Evolutionary conservation across 768 basidiomycete genomes (phyloP), one percentile per base, ranked within the genome.

Genomic region (Amanita exitialis): DNA sequence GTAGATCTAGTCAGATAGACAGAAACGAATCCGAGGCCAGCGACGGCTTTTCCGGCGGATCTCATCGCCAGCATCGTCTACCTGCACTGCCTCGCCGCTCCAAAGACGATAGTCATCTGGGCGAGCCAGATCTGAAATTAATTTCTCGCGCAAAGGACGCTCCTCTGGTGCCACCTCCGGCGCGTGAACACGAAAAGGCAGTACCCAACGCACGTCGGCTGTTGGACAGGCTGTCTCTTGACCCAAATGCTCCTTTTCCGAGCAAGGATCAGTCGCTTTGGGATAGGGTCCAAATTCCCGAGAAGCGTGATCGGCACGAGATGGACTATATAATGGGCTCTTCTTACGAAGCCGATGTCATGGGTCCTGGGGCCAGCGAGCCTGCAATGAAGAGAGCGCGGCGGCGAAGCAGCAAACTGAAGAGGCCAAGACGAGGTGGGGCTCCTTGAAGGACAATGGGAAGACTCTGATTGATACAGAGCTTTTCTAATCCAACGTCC

Each of bases 271-370:
- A 20, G 35, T 34, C 52, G 20, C 37, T 47, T 23, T 44, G 66
- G 23, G 71, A 72, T 38, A 59, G 72, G 47, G 63, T 72, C 2
- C 60, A 63, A 41, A 62, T 72, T 20, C 71, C 71, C 7, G 62
- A 67, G 27, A 74, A 74, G 56, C 60, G 72, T 52, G 69, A 69
- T 52, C 60, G 64, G 27, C 66, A 69, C n/a, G 47, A 44, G 28
- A 12, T 47, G 23, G 16, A 61, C 48, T 38, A 42, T 30, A 21
- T 32, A 35, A 21, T 51, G 50, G 62, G 64, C 32, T 32, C 32
- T 23, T 47, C 57, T 3, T 62, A 63, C 43, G 68, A 68, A 27
- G 59, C 47, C 6, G 69, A 67, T 4, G 39, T 16, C 12, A 27
- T 27, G 21, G 42, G 43, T 30, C 65, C 62, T 44, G 62, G 57